Conservation (phyloP, 441 rosid species). For the Manihot esculenta region DNA sequence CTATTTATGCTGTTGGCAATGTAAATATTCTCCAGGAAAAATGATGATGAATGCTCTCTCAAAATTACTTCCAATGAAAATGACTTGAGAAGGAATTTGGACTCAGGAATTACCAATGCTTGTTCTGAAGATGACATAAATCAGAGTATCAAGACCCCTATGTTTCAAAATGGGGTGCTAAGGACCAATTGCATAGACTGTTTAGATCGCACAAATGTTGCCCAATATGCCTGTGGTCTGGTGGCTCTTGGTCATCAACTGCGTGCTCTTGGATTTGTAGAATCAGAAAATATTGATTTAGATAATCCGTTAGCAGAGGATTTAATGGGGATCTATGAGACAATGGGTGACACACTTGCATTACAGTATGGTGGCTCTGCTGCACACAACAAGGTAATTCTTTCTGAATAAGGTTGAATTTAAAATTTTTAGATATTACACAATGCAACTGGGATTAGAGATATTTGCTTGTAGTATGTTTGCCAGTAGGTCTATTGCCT, state of each 20-base stretch:
- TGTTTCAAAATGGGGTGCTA: slow-evolving; percentile 82
- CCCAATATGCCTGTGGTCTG: slow-evolving; percentile 97
- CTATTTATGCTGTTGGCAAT: slow-evolving; percentile 14
- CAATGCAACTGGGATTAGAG: not conserved
- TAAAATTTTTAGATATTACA: not conserved
- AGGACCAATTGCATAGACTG: slow-evolving; percentile 99
- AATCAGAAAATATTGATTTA: slow-evolving; percentile 63
- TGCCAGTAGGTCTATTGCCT: not conserved
- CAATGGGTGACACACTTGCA: slow-evolving; percentile 99
- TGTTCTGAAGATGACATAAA: slow-evolving; percentile 38
- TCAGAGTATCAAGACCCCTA: slow-evolving; percentile 44
- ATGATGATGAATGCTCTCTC: slow-evolving; percentile 31
- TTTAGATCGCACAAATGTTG: slow-evolving; percentile 98
- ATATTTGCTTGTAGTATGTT: not conserved
- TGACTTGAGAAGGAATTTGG: slow-evolving; percentile 35
- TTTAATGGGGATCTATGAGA: slow-evolving; percentile 83
- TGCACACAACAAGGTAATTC: slow-evolving; percentile 92
- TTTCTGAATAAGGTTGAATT: not conserved
- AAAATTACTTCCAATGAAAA: slow-evolving; percentile 37
- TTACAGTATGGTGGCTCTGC: slow-evolving; percentile 99
- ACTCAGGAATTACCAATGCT: slow-evolving; percentile 29
- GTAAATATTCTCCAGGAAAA: slow-evolving; percentile 45
- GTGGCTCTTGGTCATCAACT: slow-evolving; percentile 90
- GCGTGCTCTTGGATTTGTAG: slow-evolving; percentile 67
- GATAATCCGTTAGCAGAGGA: slow-evolving; percentile 80